phyloP scores from a whole-genome alignment of 78 protist species.

The Isochrysis galbana region DNA sequence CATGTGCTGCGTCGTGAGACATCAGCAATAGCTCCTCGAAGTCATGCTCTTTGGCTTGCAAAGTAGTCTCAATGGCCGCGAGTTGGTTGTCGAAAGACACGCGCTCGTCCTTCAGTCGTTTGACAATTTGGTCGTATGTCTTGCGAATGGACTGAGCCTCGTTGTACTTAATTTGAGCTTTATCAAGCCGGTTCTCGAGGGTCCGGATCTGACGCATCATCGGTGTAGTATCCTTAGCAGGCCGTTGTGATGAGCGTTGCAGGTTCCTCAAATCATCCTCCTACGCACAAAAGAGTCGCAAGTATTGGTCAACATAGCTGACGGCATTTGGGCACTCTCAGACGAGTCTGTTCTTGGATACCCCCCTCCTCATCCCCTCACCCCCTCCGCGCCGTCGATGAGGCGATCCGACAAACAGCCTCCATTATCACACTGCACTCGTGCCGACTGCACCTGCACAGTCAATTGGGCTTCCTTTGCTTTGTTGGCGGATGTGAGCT shows the following conservation, averaged over 20 bases:
- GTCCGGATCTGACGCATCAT: constrained; percentile 53
- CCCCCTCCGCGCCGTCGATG: no score
- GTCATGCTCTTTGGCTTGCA: constrained; percentile 60
- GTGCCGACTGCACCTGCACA: no score
- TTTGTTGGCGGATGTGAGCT: not conserved
- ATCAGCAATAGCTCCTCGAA: constrained; percentile 57
- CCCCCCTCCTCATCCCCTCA: no score
- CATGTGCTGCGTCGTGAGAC: constrained; percentile 69
- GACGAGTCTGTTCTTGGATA: no score
- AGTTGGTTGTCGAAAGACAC: constrained; percentile 54
- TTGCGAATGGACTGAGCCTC: constrained; percentile 65
- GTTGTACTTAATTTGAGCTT: constrained; percentile 73
- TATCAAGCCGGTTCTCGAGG: constrained; percentile 37
- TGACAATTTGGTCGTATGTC: constrained; percentile 77
- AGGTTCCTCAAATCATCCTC: constrained; percentile 35
- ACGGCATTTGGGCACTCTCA: no score
- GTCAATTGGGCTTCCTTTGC: constrained; percentile 26
- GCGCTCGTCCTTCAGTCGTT: constrained; percentile 77
- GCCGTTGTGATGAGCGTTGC: not conserved
- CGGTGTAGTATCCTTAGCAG: constrained; percentile 9
- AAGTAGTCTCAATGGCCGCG: constrained; percentile 53
- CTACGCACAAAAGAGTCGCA: not conserved
- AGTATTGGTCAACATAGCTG: no score
- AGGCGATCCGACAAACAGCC: no score
- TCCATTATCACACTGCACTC: no score